A percentile compares a stretch with the other conserved stretches of the same genome.
phyloP scores from a whole-genome alignment of 352 stramenopile species.

The Globisporangium ultimum region DNA sequence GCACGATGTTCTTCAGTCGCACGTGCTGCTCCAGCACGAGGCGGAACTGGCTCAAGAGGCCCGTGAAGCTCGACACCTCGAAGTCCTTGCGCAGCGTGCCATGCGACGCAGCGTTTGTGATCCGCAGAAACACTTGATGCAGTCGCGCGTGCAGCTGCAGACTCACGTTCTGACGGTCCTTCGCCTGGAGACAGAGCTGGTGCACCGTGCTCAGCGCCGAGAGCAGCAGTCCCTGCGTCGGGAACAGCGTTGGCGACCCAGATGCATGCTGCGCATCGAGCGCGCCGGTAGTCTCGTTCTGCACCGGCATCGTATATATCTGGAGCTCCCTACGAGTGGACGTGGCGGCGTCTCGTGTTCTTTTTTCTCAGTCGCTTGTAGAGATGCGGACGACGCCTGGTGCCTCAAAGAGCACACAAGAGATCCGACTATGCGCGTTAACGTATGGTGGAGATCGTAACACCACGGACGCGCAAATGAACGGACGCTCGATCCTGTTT shows the following conservation, averaged over 20 bases:
- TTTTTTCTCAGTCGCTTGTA: too few species aligned
- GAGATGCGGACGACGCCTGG: neutral
- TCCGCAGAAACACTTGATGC: constrained; percentile 44
- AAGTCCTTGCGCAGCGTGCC: constrained; percentile 20
- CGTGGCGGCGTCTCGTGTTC: neutral
- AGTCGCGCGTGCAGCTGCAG: constrained; percentile 46
- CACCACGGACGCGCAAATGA: too few species aligned
- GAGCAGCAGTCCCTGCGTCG: constrained; percentile 33
- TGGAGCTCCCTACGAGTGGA: neutral
- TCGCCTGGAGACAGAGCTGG: constrained; percentile 36
- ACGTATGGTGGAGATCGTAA: too few species aligned
- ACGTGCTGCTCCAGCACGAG: constrained; percentile 36
- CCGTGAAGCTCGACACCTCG: constrained; percentile 29
- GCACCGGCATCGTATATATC: neutral
- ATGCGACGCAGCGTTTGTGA: constrained; percentile 29
- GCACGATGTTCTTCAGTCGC: constrained; percentile 32
- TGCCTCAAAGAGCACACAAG: neutral
- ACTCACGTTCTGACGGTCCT: constrained; percentile 37
- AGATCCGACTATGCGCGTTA: constrained; percentile 1
- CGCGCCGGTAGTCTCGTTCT: neutral
- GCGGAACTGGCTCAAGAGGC: constrained; percentile 46
- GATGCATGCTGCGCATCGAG: neutral
- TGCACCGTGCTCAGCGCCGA: constrained; percentile 32
- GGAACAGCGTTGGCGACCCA: constrained; percentile 14
- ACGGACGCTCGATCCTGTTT: too few species aligned